These are phyloP conservation scores for Alnus rubra DNA, from an alignment of 306 rosid species.

Conservation along the genomic window DNA sequence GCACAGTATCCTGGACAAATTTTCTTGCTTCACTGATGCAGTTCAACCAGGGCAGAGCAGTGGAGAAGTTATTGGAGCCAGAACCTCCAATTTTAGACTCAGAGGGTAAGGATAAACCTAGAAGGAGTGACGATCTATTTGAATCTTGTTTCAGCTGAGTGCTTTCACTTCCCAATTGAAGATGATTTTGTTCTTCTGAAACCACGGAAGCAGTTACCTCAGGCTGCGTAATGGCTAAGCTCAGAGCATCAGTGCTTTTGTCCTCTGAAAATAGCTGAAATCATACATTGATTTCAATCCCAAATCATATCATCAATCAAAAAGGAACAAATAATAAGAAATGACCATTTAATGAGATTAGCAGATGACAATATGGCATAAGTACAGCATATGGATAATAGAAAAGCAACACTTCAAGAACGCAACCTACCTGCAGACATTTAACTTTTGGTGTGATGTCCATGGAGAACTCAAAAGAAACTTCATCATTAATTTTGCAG, in stretches of 20 bases:
- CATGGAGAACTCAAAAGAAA: slow-evolving; percentile 4
- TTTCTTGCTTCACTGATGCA: slow-evolving; percentile 39
- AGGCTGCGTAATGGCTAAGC: slow-evolving; percentile 33
- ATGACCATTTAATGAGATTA: slow-evolving; percentile 14
- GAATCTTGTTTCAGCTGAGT: slow-evolving; percentile 25
- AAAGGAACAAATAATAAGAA: slow-evolving; percentile 17
- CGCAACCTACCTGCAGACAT: slow-evolving; percentile 20
- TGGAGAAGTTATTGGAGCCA: slow-evolving; percentile 31
- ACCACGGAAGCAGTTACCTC: slow-evolving; percentile 34
- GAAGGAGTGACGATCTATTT: slow-evolving; percentile 37
- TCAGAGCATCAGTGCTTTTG: slow-evolving; percentile 31
- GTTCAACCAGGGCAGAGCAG: slow-evolving; percentile 37
- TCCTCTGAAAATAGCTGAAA: slow-evolving; percentile 58
- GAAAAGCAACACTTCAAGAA: slow-evolving; percentile 18
- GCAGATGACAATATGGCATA: slow-evolving; percentile 16
- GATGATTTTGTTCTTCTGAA: slow-evolving; percentile 36
- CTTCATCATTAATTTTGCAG: slow-evolving; percentile 25
- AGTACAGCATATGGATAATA: not conserved
- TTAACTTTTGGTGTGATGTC: slow-evolving; percentile 6
- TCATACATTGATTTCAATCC: slow-evolving; percentile 16
- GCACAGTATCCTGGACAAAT: slow-evolving; percentile 37
- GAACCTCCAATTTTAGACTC: slow-evolving; percentile 34
- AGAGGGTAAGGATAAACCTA: slow-evolving; percentile 52
- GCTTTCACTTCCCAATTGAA: slow-evolving; percentile 29
- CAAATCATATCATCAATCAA: slow-evolving; percentile 12